Conservation (phyloP, 2,329 filamentous ascomycete genomes). For the Talaromyces sp. region DNA sequence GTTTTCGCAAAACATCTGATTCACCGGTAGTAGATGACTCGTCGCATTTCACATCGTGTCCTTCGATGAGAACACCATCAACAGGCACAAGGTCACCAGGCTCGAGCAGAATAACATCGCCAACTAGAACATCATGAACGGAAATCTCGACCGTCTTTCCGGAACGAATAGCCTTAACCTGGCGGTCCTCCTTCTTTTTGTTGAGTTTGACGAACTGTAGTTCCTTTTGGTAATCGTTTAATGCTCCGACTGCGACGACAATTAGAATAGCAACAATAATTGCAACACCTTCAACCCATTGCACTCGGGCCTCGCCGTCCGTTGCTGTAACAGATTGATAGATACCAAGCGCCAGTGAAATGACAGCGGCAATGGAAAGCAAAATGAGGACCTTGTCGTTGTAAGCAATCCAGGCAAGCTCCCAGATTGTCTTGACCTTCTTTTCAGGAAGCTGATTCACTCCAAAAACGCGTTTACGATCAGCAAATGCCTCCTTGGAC, state of each 20-base stretch:
- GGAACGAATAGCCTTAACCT: slow-evolving; percentile 73
- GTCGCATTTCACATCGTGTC: slow-evolving; percentile 66
- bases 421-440: slow-evolving; percentile 67
- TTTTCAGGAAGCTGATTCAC: slow-evolving; percentile 67
- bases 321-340: slow-evolving; percentile 66
- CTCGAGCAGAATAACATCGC: slow-evolving; percentile 71
- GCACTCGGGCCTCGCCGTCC: slow-evolving; percentile 58
- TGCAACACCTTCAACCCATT: slow-evolving; percentile 81
- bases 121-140: slow-evolving; percentile 69
- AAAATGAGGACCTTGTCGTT: slow-evolving; percentile 78
- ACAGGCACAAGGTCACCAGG: slow-evolving; percentile 71
- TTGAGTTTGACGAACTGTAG: slow-evolving; percentile 77
- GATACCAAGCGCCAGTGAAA: slow-evolving; percentile 71
- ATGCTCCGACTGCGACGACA: slow-evolving; percentile 72
- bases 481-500: slow-evolving; percentile 50
- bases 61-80: slow-evolving; percentile 68
- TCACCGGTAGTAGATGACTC: slow-evolving; percentile 77
- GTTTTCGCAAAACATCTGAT: slow-evolving; percentile 70
- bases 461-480: slow-evolving; percentile 69
- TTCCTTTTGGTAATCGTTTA: slow-evolving; percentile 81
- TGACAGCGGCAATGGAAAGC: slow-evolving; percentile 67
- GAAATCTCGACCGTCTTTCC: slow-evolving; percentile 68
- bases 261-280: slow-evolving; percentile 75
- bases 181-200: slow-evolving; percentile 73
- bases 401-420: slow-evolving; percentile 75